Evolutionary conservation across 2,329 filamentous ascomycete genomes (phyloP), one percentile per base, ranked within the genome.

Genomic region (Achaetomium macrosporum): DNA sequence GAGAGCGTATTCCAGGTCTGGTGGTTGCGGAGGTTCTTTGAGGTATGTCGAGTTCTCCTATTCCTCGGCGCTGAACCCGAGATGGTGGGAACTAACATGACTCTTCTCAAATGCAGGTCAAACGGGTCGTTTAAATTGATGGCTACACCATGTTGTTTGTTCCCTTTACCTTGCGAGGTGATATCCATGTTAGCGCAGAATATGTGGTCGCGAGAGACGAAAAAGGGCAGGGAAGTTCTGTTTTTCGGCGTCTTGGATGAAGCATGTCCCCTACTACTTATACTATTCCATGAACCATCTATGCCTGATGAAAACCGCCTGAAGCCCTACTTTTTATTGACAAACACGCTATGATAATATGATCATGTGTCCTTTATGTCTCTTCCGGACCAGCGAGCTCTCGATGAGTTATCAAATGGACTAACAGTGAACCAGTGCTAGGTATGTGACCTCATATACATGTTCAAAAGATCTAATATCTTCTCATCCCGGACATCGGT

Each of bases 1-100:
- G 90, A 97, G 76, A 93, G 90, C 56, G 76, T 96, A 61, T 99
- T 99, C 78, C 93, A 99, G 76, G 92, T 99, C 61, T 99, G 93
- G 92, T 99, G 93, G 91, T 73, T 99, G 69, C 93, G 95, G 76
- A 83, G 93, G 68, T 99, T 99, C 81, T 96, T 96, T 68, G 91
- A 96, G 84, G 83, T 87, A 64, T 83, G 86, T 75, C 7, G 30
- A 16, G 19, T 25, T 11, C 4, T 9, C 2, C n/a, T 15, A 11
- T 37, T n/a, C 13, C n/a, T n/a, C 11, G 4, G 12, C 35, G 5
- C 5, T 7, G 2, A 30, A 8, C 7, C 15, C 4, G 16, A 16
- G 17, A 1, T 2, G 7, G 4, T 11, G 5, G 7, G 16, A 19
- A 10, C 43, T 56, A 10, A 53, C 48, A 25, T 42, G 30, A 36